Conservation (phyloP, 306 rosid genomes). For the Clitoria ternatea region DNA sequence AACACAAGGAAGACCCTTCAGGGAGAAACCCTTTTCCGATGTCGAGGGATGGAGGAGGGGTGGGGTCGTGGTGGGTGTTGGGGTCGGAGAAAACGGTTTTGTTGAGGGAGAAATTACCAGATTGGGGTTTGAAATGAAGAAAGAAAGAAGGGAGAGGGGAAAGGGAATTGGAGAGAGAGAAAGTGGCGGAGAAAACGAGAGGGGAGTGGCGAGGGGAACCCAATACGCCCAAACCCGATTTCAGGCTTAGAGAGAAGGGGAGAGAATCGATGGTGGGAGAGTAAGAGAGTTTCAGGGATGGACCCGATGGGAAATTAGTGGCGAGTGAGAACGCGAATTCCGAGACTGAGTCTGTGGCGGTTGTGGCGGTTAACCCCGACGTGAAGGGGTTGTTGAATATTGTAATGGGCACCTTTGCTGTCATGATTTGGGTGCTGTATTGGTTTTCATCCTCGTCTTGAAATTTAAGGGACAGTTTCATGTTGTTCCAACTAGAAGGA, state of each 20-base stretch:
- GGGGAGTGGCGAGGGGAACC: conserved; percentile 79
- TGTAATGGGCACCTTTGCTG: conserved; percentile 67
- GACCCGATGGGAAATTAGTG: conserved; percentile 57
- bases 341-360: conserved; percentile 37
- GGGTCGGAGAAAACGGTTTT: conserved; percentile 53
- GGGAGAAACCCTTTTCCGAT: conserved; percentile 36
- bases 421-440: conserved; percentile 31
- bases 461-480: conserved; percentile 72
- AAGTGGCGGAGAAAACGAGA: conserved; percentile 61
- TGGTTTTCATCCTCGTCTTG: conserved; percentile 34
- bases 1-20: conserved; percentile 37
- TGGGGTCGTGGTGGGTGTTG: neutral
- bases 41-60: conserved; percentile 14
- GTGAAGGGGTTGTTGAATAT: conserved; percentile 59
- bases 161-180: conserved; percentile 42
- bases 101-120: conserved; percentile 60
- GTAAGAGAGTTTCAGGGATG: conserved; percentile 50
- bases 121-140: conserved; percentile 73
- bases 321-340: conserved; percentile 66
- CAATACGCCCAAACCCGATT: conserved; percentile 74
- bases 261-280: conserved; percentile 42
- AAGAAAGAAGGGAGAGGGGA: conserved; percentile 51
- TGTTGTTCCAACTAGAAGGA: neutral
- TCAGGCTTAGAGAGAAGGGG: conserved; percentile 71
- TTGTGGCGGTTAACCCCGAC: conserved; percentile 47